These are phyloP conservation scores for Knoxdaviesia capensis DNA, from an alignment of 2,329 filamentous ascomycete genomes.

Conservation along the genomic window DNA sequence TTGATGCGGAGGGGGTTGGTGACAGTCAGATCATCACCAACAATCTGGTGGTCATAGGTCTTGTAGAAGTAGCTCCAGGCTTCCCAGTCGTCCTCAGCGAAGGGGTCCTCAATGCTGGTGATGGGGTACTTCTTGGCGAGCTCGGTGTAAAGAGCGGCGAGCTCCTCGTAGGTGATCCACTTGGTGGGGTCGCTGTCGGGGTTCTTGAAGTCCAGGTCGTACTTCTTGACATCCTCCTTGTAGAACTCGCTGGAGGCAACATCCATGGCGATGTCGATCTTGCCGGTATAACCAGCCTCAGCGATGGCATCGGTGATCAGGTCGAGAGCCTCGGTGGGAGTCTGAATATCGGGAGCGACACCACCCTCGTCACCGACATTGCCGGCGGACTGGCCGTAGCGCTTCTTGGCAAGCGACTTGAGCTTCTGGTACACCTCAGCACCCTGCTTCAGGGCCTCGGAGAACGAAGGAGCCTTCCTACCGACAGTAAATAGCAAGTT, in stretches of 20 bases:
- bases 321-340: conserved; percentile 85
- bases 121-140: conserved; percentile 94
- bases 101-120: conserved; percentile 96
- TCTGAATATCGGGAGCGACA: conserved; percentile 98
- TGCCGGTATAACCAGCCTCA: conserved; percentile 82
- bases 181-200: conserved; percentile 86
- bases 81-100: conserved; percentile 99
- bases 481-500: conserved; percentile 2
- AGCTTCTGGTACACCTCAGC: conserved; percentile 97
- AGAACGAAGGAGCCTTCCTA: conserved; percentile 71
- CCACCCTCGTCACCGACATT: conserved; percentile 99
- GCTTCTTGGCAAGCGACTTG: conserved; percentile 95
- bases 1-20: conserved; percentile 99
- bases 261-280: conserved; percentile 98
- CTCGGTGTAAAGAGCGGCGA: conserved; percentile 75
- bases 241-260: conserved; percentile 99
- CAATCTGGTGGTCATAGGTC: conserved; percentile 95
- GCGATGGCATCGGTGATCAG: conserved; percentile 91
- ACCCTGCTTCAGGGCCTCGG: conserved; percentile 90
- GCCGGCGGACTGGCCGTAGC: conserved; percentile 95
- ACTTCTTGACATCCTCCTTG: conserved; percentile 94
- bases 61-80: conserved; percentile 99
- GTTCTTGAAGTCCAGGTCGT: conserved; percentile 99
- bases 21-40: conserved; percentile 95
- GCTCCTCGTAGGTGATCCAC: conserved; percentile 97